Percentiles rank a stretch among this genome's conserved stretches.
Conservation (phyloP, 345 rosid genomes). For the Pistacia integerrima region DNA sequence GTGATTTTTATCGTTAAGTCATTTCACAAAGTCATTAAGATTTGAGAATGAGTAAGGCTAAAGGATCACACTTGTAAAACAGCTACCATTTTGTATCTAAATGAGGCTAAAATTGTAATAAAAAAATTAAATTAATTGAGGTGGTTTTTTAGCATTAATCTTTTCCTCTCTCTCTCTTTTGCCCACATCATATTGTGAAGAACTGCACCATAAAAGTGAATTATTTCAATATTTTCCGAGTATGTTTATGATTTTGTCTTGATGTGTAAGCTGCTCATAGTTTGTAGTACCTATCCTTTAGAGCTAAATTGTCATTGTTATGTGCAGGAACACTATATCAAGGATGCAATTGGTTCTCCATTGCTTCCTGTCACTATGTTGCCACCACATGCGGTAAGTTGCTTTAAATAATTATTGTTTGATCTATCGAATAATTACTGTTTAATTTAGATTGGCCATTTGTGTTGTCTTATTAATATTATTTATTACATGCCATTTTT, state of each 20-base stretch:
- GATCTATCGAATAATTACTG: not conserved
- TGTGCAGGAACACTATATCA: slow-evolving; percentile 70
- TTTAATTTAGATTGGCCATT: not conserved
- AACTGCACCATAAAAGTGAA: not conserved
- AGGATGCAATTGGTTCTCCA: slow-evolving; percentile 85
- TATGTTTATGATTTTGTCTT: not conserved
- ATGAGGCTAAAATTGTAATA: no score
- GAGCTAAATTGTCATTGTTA: slow-evolving; percentile 12
- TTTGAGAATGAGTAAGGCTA: not conserved
- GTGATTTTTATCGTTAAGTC: not conserved
- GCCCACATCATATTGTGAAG: not conserved
- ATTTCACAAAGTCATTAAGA: not conserved
- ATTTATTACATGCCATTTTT: not conserved
- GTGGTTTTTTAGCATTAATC: no score
- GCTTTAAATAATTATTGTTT: slow-evolving; percentile 11
- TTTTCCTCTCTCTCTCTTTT: not conserved
- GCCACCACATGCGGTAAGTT: slow-evolving; percentile 78
- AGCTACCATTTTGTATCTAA: no score
- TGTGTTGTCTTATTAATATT: not conserved
- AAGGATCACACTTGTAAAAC: no score
- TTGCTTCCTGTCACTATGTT: slow-evolving; percentile 58
- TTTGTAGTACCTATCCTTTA: slow-evolving; percentile 7
- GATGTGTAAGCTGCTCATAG: not conserved
- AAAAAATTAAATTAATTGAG: no score
- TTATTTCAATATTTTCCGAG: not conserved